Conservation (phyloP, 345 rosid genomes). For the Heritiera littoralis region DNA sequence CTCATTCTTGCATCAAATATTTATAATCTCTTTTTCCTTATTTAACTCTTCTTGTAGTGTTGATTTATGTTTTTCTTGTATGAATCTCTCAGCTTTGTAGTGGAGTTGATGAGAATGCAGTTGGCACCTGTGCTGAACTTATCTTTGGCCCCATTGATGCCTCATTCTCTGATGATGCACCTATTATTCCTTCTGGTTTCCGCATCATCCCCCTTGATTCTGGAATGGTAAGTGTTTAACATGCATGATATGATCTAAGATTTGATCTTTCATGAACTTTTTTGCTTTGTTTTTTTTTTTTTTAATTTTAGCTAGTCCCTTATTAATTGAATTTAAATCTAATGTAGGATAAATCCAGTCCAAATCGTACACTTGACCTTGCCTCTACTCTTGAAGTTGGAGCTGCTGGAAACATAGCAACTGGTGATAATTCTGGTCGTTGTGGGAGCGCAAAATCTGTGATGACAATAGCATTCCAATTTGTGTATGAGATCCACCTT, state of each 20-base stretch:
- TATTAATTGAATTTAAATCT: not conserved
- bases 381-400: conserved; percentile 93
- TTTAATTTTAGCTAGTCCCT: not conserved
- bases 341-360: conserved; percentile 74
- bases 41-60: not conserved
- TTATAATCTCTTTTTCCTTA: not conserved
- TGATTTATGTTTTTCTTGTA: not conserved
- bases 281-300: too few relatives aligned
- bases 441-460: conserved; percentile 73
- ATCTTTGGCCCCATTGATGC: conserved; percentile 97
- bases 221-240: conserved; percentile 47
- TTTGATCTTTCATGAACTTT: conserved; percentile 14
- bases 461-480: conserved; percentile 95
- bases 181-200: conserved; percentile 91
- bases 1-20: not conserved
- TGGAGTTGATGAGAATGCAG: conserved; percentile 89
- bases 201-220: conserved; percentile 94
- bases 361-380: conserved; percentile 92
- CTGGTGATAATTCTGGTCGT: conserved; percentile 57
- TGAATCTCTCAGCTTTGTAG: conserved; percentile 68
- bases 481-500: conserved; percentile 83
- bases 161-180: conserved; percentile 94
- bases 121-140: conserved; percentile 81
- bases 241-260: conserved; percentile 8
- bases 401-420: conserved; percentile 50